These are phyloP conservation scores for Melampsora larici-populina DNA, from an alignment of 1,284 basidiomycete genomes.

Conservation along the genomic window DNA sequence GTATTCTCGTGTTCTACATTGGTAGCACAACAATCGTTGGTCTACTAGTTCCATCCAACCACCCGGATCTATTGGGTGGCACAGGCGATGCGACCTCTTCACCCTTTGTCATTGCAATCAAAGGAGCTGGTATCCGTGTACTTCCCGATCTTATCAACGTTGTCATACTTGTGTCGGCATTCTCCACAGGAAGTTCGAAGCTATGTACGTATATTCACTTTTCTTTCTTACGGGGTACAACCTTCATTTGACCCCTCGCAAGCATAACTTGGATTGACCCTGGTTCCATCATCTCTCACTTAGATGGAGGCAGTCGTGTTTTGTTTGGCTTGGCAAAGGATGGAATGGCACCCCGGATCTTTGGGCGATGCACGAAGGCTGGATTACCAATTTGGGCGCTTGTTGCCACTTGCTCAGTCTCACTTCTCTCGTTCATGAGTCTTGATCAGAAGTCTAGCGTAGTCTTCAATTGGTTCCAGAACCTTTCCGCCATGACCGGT, in stretches of 20 bases:
- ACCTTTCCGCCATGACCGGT: constrained; percentile 56
- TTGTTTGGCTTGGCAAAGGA: constrained; percentile 69
- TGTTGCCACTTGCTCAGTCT: constrained; percentile 66
- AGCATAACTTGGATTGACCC: neutral
- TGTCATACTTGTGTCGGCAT: constrained; percentile 68
- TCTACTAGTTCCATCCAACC: constrained; percentile 69
- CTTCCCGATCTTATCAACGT: constrained; percentile 69
- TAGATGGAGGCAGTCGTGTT: constrained; percentile 47
- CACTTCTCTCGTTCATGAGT: constrained; percentile 70
- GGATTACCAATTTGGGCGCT: constrained; percentile 76
- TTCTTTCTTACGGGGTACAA: neutral
- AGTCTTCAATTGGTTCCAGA: constrained; percentile 74
- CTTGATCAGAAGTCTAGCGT: constrained; percentile 62
- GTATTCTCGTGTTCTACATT: constrained; percentile 50
- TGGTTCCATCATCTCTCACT: neutral
- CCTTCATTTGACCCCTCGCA: neutral
- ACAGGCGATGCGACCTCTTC: constrained; percentile 65
- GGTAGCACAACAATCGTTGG: constrained; percentile 62
- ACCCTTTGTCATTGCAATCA: constrained; percentile 77
- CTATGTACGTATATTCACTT: constrained; percentile 64
- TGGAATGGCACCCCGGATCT: constrained; percentile 73
- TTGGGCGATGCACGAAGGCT: constrained; percentile 64
- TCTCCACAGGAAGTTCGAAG: constrained; percentile 78
- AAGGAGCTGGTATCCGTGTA: constrained; percentile 68
- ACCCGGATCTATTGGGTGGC: constrained; percentile 62